phyloP scores from a whole-genome alignment of 345 rosid genomes.

The Fremontodendron californicum region DNA sequence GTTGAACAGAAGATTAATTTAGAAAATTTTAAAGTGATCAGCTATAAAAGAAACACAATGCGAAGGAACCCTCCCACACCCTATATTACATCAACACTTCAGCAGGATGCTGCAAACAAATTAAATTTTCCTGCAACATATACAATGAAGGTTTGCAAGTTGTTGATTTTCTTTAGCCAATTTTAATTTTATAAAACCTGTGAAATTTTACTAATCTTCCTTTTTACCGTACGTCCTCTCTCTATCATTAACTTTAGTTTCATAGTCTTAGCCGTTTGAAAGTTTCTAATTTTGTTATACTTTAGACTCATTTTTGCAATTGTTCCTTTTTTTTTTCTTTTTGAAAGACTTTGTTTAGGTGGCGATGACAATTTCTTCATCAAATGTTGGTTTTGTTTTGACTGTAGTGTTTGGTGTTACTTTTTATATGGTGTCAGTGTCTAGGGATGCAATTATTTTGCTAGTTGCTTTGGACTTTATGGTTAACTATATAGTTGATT shows the following conservation, averaged over 20 bases:
- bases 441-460: no score
- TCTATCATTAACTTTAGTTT: neutral
- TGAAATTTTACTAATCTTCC: neutral
- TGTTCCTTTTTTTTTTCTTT: neutral
- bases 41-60: constrained; percentile 45
- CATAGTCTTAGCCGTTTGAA: neutral
- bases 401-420: neutral
- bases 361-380: neutral
- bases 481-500: neutral
- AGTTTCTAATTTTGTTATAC: neutral
- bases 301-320: neutral
- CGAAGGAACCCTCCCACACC: constrained; percentile 88
- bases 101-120: constrained; percentile 97
- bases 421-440: no score
- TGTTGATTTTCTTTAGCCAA: neutral
- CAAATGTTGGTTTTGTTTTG: neutral
- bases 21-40: constrained; percentile 51
- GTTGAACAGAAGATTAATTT: constrained; percentile 53
- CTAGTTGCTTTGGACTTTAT: neutral
- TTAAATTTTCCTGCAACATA: constrained; percentile 63
- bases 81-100: constrained; percentile 94
- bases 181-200: neutral
- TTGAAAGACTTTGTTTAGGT: neutral
- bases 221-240: neutral
- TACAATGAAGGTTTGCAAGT: constrained; percentile 80